Evolutionary conservation across 179 eudicot genomes (phyloP).

Genomic region (Camellia oleifera): DNA sequence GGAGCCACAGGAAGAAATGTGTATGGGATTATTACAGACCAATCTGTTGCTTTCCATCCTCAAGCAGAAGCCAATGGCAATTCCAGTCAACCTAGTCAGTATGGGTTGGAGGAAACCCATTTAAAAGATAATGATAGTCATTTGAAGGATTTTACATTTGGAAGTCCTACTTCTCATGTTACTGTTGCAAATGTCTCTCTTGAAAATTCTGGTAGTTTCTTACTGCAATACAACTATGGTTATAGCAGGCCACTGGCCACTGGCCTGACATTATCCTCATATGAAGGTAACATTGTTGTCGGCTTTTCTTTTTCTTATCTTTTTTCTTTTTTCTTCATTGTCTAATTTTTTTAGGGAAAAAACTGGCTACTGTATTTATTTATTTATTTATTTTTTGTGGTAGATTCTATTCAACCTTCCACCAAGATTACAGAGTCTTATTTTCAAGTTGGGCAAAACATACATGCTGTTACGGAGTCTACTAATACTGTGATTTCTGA

Average conservation of each 20-base stretch:
- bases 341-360: neutral
- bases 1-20: constrained; percentile 34
- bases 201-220: constrained; percentile 30
- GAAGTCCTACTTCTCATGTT: constrained; percentile 25
- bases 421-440: constrained; percentile 22
- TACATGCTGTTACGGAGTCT: constrained; percentile 14
- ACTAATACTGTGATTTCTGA: constrained; percentile 25
- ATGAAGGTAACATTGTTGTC: constrained; percentile 30
- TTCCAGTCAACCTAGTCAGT: constrained; percentile 27
- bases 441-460: constrained; percentile 29
- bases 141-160: constrained; percentile 17
- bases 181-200: constrained; percentile 22
- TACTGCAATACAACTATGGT: constrained; percentile 33
- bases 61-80: constrained; percentile 21
- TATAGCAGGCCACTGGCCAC: constrained; percentile 18
- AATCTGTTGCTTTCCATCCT: constrained; percentile 9
- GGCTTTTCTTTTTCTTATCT: neutral
- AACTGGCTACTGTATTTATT: neutral
- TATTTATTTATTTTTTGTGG: neutral
- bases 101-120: constrained; percentile 29
- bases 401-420: constrained; percentile 30
- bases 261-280: constrained; percentile 18
- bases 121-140: constrained; percentile 26
- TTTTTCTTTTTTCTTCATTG: neutral
- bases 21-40: constrained; percentile 27